Base-by-base conservation (phyloP, 2,329 filamentous ascomycete species). In the Apiospora sp. region DNA sequence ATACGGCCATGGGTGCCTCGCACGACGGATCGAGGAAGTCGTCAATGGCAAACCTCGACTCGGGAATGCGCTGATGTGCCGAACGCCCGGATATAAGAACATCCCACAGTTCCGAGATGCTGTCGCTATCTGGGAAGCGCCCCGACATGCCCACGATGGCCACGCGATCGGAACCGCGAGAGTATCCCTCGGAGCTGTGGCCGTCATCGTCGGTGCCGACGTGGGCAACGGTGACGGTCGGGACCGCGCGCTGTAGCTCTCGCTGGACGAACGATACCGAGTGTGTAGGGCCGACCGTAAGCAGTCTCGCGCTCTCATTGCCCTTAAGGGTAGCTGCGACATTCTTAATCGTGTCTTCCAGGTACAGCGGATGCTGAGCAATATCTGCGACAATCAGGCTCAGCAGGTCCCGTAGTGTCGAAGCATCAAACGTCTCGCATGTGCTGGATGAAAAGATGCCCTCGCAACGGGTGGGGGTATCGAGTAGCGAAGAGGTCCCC, bases 121-220 rank as follows among this genome's bases (percentile, higher is more conserved):
- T 75, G 24, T 82, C 78, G 12, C 82, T 82, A 0, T 78, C 79
- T 0, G 83, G 78, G 3, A 80, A 76, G 41, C 81, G 78, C 34
- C 76, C 74, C 0, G 82, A 77, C 81, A 84, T 82, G 6, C 83
- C 82, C 7, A 84, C 74, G 8, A 85, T 78, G 13, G 83, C 83
- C 19, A 67, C 72, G 58, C 75, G 79, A 83, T 69, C 68, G 10
- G 44, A 54, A 72, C n/a, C 72, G 72, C 46, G 41, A 19, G 22
- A 49, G 77, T 71, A 67, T 75, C 76, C 49, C 72, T 73, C 14
- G 72, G 61, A 48, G 13, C 49, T 34, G 54, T 19, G 41, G n/a
- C n/a, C n/a, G 22, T 64, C 37, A 61, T 67, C 41, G 51, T 71
- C 49, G 19, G 30, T 24, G 61, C 22, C 24, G 71, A 46, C 7